Evolutionary conservation across 1,284 basidiomycete species (phyloP), one percentile per base, ranked within the genome.

Genomic region (Fomitopsis pinicola): DNA sequence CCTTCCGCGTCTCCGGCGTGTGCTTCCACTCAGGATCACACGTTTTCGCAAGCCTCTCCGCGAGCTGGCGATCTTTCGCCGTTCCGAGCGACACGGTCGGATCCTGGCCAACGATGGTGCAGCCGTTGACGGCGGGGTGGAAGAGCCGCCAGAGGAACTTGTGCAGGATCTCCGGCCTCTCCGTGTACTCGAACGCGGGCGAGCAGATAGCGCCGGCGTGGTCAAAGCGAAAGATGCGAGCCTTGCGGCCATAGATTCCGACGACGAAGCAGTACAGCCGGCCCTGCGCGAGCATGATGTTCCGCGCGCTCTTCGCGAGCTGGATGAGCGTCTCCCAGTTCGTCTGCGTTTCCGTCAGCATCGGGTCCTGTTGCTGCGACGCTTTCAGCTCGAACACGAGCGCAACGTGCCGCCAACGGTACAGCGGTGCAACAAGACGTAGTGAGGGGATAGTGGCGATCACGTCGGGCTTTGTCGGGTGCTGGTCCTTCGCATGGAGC

Each of bases 181-280:
- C 22, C 38, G 8, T 3, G 36, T 35, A 54, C 7, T 19, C 22
- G 42, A 58, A 45, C 5, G 55, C 55, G 1, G 40, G 48, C 1
- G 62, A 55, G 9, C 50, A 56, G 15, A 63, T 40, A 3, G 53
- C 57, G 33, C 57, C 59, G 2, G 59, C 15, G 26, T 33, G 59
- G 36, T 63, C 62, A 33, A 62, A 63, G 26, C 62, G 62, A 15
- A 36, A 48, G 38, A 66, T 33, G 6, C 60, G 64, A 12, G 55
- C 35, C 17, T 45, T 55, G 12, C 52, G 35, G 26, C 59, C 62
- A 19, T 66, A 66, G 30, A 66, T 36, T 1, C 64, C 64, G 22
- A 66, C 55, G 15, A 62, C 50, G 30, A 62, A 63, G 1, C 57
- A 36, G 17, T 42, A 58, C 36, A 66, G 60, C 57, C 61, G 46